Evolutionary conservation across 108 stramenopile species (phyloP), one percentile per base, ranked within the genome.

Genomic region (Cyclotella sp.): DNA sequence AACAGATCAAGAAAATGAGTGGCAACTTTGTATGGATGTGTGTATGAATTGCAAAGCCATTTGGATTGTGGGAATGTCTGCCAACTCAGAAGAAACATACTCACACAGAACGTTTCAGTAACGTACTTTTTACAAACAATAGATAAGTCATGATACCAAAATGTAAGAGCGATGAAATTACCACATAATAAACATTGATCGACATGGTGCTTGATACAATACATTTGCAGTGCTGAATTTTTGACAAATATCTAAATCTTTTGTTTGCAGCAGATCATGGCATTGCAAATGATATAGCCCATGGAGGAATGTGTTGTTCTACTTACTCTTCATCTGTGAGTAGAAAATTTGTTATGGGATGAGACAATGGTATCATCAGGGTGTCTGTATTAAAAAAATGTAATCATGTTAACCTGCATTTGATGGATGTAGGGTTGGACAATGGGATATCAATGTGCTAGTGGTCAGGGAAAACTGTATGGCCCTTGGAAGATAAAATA

Each of bases 211-310:
- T 34, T 6, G 2, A 34, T 34, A 6, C 34, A 34, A 34, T 34
- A 34, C 34, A 34, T 34, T 34, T 2, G 34, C n/a, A n/a, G n/a
- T n/a, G n/a, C n/a, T n/a, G n/a, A n/a, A n/a, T n/a, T n/a, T n/a
- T n/a, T n/a, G n/a, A n/a, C n/a, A n/a, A n/a, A n/a, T n/a, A n/a
- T n/a, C n/a, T n/a, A n/a, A n/a, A n/a, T n/a, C 66, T 92, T 1
- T 88, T 95, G 39, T 95, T 93, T 70, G 94, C 91, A 5, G 92
- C 69, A 12, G 92, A 93, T 80, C 94, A 95, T 70, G 94, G 94
- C 14, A 82, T 89, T 24, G 88, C 89, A 26, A 82, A 66, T 46
- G 59, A 66, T 43, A 43, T 28, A 15, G 72, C 55, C 15, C 81
- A 91, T 24, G 90, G 91, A 40, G 92, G 92, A 18, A 83, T 81